Evolutionary conservation across 192 early-diverging fungal species (phyloP), one percentile per base, ranked within the genome.

Genomic region (Borealophlyctis nickersoniae): DNA sequence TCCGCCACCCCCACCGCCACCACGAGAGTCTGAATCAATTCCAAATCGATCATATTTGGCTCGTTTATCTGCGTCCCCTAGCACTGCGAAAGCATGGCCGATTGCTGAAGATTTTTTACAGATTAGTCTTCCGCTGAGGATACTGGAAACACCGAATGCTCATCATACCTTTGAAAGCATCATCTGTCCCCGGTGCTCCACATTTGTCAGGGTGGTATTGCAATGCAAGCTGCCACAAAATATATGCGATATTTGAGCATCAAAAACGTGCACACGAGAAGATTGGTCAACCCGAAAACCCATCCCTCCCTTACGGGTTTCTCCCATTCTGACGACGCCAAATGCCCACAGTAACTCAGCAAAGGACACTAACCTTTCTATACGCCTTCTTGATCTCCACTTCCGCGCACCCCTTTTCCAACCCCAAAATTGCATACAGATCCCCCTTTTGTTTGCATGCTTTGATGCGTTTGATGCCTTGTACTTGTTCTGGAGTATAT

Each of bases 151-250:
- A n/a, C 11, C 11, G 11, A 48, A n/a, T 48, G 11, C 45, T 48
- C 45, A 48, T 14, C 11, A 48, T 73, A 90, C 89, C 79, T 77
- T 97, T 96, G 67, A 98, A 98, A 0, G 95, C 93, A 69, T 96
- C 93, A 59, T 96, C 94, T 11, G 94, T 92, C 16, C 96, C 93
- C 2, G 94, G 92, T 4, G 96, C 94, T 0, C 79, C 86, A 60
- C 95, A 96, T 71, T 98, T 98, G 64, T 98, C 96, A 0, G 96
- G 96, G 62, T 98, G 96, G 70, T 91, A 94, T 58, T 90, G 84
- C 50, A 98, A 80, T 23, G 95, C 95, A 35, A 94, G 78, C 86
- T 92, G 67, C 33, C 2, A 56, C 7, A 56, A 80, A 19, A 55
- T 58, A 28, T 19, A 11, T 0, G 19, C 54, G 29, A 56, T 27